Percentiles rank a stretch among this genome's conserved stretches.
Conservation (phyloP, 768 basidiomycete genomes). For the Rhodosporidiobolus sp. region DNA sequence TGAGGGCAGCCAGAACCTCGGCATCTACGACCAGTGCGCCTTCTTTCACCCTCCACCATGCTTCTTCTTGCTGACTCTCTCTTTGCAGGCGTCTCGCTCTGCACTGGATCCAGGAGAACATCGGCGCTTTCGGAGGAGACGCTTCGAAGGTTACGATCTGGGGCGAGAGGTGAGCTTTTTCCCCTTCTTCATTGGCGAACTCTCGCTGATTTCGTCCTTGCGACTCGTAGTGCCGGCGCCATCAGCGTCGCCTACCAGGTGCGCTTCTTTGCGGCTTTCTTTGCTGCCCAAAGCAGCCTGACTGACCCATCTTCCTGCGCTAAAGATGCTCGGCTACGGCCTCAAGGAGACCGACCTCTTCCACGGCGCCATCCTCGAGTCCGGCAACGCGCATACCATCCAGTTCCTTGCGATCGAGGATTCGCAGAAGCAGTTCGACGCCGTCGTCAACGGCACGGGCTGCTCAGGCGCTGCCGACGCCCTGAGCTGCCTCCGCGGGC, state of each 20-base stretch:
- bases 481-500: conserved; percentile 32
- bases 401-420: neutral
- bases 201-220: too few relatives aligned
- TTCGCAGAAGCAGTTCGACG: neutral
- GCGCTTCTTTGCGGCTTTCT: neutral
- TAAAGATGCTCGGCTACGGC: conserved; percentile 31
- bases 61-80: too few relatives aligned
- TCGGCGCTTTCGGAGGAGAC: conserved; percentile 65
- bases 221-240: conserved; percentile 18
- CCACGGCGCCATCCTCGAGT: conserved; percentile 34
- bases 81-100: conserved; percentile 57
- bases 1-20: conserved; percentile 26
- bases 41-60: neutral
- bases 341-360: conserved; percentile 25
- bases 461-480: conserved; percentile 12
- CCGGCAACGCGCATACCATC: conserved; percentile 8
- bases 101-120: conserved; percentile 63
- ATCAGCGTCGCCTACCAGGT: conserved; percentile 8
- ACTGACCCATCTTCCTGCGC: neutral
- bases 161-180: conserved; percentile 21
- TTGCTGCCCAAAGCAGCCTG: neutral
- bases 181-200: too few relatives aligned
- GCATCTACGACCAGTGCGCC: conserved; percentile 29
- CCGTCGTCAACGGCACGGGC: conserved; percentile 19
- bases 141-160: conserved; percentile 54